phyloP scores from a whole-genome alignment of 352 stramenopile genomes.

The Phytophthora quininea region DNA sequence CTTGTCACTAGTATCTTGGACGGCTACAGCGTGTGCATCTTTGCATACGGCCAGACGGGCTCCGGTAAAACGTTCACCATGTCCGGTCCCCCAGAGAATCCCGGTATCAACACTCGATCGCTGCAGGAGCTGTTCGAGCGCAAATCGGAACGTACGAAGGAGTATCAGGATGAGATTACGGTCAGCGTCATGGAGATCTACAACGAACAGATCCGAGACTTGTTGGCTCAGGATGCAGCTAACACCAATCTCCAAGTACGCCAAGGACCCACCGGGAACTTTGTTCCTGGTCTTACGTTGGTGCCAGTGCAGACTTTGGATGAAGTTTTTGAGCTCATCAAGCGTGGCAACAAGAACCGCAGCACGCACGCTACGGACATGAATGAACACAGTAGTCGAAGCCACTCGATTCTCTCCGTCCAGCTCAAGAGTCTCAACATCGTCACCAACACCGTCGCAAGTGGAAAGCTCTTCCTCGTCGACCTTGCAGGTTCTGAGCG shows the following conservation, averaged over 20 bases:
- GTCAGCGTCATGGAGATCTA: constrained; percentile 97
- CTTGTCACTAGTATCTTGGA: constrained; percentile 88
- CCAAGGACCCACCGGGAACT: constrained; percentile 84
- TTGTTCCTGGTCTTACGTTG: constrained; percentile 79
- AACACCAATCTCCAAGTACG: constrained; percentile 86
- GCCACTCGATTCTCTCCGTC: constrained; percentile 87
- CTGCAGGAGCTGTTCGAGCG: constrained; percentile 84
- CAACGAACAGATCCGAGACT: constrained; percentile 96
- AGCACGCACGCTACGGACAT: constrained; percentile 89
- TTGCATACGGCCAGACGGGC: constrained; percentile 89
- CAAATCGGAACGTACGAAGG: constrained; percentile 67
- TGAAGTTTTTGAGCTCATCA: constrained; percentile 88
- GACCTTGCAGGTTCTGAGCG: constrained; percentile 90
- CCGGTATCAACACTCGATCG: constrained; percentile 86
- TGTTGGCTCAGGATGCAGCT: constrained; percentile 85
- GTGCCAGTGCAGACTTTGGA: constrained; percentile 78
- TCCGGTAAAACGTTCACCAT: constrained; percentile 90
- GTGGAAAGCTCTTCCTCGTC: constrained; percentile 87
- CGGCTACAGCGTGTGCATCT: constrained; percentile 91
- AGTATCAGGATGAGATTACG: constrained; percentile 86
- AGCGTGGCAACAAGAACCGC: constrained; percentile 85
- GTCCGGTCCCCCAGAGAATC: constrained; percentile 68
- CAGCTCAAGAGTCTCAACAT: constrained; percentile 86
- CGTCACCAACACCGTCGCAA: constrained; percentile 71
- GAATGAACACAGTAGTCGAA: constrained; percentile 91